These are phyloP conservation scores for Erodium maritimum DNA, from an alignment of 345 rosid genomes.

Conservation along the genomic window DNA sequence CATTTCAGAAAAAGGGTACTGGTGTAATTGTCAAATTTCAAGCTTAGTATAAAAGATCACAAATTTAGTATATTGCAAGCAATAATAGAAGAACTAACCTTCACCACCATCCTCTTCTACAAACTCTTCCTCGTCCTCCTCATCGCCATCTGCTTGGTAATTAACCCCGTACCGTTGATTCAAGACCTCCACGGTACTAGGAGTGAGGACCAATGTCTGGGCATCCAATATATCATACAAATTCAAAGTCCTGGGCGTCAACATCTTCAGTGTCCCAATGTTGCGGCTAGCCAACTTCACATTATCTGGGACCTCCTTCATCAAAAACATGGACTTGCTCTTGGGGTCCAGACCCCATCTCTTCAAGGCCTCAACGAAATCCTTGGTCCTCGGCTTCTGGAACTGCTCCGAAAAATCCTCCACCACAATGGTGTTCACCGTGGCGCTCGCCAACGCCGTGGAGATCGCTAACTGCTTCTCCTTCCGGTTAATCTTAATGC, in stretches of 20 bases:
- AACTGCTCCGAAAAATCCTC: constrained; percentile 77
- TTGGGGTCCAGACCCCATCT: constrained; percentile 91
- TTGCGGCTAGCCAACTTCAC: constrained; percentile 64
- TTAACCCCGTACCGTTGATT: constrained; percentile 66
- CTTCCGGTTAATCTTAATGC: constrained; percentile 77
- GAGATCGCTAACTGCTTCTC: constrained; percentile 77
- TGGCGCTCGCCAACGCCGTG: constrained; percentile 67
- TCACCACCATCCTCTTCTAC: constrained; percentile 18
- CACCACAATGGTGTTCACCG: constrained; percentile 51
- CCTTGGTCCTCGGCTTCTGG: constrained; percentile 70
- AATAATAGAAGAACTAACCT: constrained; percentile 20
- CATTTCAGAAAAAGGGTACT: too few species aligned
- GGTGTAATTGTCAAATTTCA: too few species aligned
- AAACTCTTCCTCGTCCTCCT: constrained; percentile 28
- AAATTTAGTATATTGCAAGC: constrained; percentile 2
- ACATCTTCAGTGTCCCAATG: constrained; percentile 70
- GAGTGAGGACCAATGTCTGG: constrained; percentile 74
- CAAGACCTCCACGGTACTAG: constrained; percentile 52
- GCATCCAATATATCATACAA: constrained; percentile 76
- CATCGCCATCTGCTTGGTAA: constrained; percentile 18
- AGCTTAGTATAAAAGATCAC: neutral
- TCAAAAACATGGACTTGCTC: constrained; percentile 70
- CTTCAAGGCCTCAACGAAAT: constrained; percentile 64
- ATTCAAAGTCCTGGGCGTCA: constrained; percentile 86
- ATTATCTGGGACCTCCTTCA: constrained; percentile 55